phyloP scores from a whole-genome alignment of 306 rosid species.

The Datisca glomerata region DNA sequence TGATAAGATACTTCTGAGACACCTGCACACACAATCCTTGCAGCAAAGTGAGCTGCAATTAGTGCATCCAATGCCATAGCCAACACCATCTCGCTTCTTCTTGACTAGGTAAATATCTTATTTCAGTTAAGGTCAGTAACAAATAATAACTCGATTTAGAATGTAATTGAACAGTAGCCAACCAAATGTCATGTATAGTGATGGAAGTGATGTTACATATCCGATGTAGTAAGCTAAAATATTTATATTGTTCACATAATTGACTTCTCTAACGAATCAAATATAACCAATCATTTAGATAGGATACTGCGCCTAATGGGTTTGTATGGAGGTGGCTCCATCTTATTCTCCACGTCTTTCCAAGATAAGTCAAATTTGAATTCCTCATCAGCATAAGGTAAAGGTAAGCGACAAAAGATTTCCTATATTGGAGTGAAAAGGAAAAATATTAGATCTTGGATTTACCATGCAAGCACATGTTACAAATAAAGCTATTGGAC shows the following conservation, averaged over 20 bases:
- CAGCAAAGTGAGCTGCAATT: conserved; percentile 51
- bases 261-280: conserved; percentile 6
- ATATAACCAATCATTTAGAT: conserved; percentile 6
- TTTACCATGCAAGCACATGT: neutral
- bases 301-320: conserved; percentile 93
- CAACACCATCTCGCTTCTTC: conserved; percentile 63
- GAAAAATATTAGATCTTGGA: neutral
- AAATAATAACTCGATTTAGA: conserved; percentile 3
- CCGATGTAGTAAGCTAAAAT: too few species aligned
- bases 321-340: conserved; percentile 64
- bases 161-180: too few species aligned
- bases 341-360: conserved; percentile 55
- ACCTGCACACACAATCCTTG: conserved; percentile 90
- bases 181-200: too few species aligned
- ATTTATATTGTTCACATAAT: neutral
- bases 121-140: conserved; percentile 33
- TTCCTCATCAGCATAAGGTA: conserved; percentile 63
- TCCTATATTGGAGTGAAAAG: conserved; percentile 33
- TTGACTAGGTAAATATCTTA: conserved; percentile 72
- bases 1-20: conserved; percentile 7
- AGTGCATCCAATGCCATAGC: conserved; percentile 74
- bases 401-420: conserved; percentile 58
- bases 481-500: neutral
- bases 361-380: conserved; percentile 68
- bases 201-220: too few species aligned